Percentiles rank a stretch among this genome's conserved stretches.
Conservation (phyloP, 2,329 filamentous ascomycete species). For the Claviceps sp. region DNA sequence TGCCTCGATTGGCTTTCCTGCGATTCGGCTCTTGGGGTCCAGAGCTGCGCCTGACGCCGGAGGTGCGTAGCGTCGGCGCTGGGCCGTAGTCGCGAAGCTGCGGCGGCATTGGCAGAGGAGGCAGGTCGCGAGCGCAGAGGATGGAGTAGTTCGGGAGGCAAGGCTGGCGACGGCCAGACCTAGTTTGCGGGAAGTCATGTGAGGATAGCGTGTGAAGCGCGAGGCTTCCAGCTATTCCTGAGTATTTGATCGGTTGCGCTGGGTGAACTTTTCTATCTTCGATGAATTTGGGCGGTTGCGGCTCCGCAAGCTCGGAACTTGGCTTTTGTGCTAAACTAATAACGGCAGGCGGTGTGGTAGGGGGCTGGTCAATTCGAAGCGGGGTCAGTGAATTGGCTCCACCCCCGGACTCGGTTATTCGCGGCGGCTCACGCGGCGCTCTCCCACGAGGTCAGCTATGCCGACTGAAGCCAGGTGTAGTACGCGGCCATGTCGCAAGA, state of each 20-base stretch:
- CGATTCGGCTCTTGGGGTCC: slow-evolving; percentile 24
- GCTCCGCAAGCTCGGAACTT: neutral
- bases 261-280: neutral
- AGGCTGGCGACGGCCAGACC: slow-evolving; percentile 16
- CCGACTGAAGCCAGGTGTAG: slow-evolving; percentile 18
- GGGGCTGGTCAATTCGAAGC: neutral
- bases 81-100: slow-evolving; percentile 32
- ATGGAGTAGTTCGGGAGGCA: slow-evolving; percentile 1
- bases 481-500: slow-evolving; percentile 1
- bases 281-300: neutral
- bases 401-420: slow-evolving; percentile 20
- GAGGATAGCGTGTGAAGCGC: neutral
- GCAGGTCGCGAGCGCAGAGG: slow-evolving; percentile 27
- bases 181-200: slow-evolving; percentile 21
- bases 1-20: slow-evolving; percentile 39
- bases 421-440: slow-evolving; percentile 14
- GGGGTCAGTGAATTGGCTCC: neutral
- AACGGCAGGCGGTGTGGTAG: neutral
- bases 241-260: neutral
- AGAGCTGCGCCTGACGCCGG: slow-evolving; percentile 22
- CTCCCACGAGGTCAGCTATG: slow-evolving; percentile 18
- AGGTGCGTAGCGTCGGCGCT: slow-evolving; percentile 18
- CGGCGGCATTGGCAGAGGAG: slow-evolving; percentile 38
- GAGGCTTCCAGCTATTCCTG: neutral
- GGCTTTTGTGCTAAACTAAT: neutral